phyloP scores from a whole-genome alignment of 768 basidiomycete species.

The Lentinus tigrinus region DNA sequence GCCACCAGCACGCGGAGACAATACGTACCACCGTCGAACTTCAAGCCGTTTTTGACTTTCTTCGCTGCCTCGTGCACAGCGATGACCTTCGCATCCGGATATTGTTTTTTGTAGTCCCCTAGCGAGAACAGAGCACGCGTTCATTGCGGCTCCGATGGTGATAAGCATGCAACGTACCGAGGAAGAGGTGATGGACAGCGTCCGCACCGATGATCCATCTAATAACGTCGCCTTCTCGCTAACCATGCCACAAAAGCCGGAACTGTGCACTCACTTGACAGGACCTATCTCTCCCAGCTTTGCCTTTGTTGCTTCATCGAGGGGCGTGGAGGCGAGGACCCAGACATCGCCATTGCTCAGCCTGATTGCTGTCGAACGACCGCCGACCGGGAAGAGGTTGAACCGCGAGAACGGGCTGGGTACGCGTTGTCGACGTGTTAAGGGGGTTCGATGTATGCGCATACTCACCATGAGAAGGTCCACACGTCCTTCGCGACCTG shows the following conservation, averaged over 20 bases:
- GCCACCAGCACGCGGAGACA: neutral
- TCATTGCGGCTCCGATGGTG: neutral
- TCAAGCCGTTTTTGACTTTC: slow-evolving; percentile 49
- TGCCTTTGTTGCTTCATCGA: slow-evolving; percentile 61
- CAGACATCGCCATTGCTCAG: slow-evolving; percentile 70
- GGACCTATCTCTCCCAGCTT: slow-evolving; percentile 64
- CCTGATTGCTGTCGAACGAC: slow-evolving; percentile 79
- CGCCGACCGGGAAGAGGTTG: slow-evolving; percentile 72
- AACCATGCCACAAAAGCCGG: neutral
- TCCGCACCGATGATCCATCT: slow-evolving; percentile 64
- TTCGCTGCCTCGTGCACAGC: slow-evolving; percentile 57
- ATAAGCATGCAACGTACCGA: slow-evolving; percentile 42
- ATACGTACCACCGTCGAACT: slow-evolving; percentile 63
- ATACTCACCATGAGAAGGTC: slow-evolving; percentile 60
- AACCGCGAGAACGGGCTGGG: slow-evolving; percentile 66
- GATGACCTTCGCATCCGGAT: slow-evolving; percentile 68
- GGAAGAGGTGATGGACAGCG: slow-evolving; percentile 56
- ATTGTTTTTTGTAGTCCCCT: slow-evolving; percentile 69
- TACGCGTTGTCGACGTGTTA: neutral
- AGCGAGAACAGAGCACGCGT: slow-evolving; percentile 24
- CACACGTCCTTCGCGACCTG: slow-evolving; percentile 48
- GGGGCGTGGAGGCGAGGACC: slow-evolving; percentile 79
- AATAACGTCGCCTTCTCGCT: neutral
- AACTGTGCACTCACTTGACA: slow-evolving; percentile 50
- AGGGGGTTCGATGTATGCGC: no score